Conservation (phyloP, 2,329 filamentous ascomycete species). For the Aspergillus pseudoviridinutans region DNA sequence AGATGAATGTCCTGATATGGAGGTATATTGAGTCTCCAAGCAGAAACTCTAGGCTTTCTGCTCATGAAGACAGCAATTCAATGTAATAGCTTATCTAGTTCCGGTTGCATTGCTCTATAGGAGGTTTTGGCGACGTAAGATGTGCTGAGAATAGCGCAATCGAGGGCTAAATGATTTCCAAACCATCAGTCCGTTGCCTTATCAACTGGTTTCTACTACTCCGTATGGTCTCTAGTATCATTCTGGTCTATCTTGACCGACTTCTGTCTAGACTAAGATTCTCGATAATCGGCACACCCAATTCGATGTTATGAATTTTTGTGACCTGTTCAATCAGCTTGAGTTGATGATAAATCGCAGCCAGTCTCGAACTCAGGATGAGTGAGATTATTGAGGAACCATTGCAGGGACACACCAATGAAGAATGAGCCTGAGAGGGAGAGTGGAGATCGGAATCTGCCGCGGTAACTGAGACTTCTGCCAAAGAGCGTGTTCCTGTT, state of each 20-base stretch:
- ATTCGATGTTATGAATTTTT: not conserved
- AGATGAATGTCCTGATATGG: not conserved
- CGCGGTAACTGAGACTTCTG: conserved; percentile 1
- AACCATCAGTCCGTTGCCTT: not conserved
- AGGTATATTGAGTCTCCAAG: not conserved
- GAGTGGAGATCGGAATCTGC: conserved; percentile 4
- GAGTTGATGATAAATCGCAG: not conserved
- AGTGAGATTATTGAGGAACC: not conserved
- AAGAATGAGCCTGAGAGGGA: not conserved
- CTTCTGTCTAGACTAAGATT: too few relatives aligned
- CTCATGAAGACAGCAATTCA: not conserved
- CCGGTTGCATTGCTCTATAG: not conserved
- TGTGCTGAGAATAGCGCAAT: too few relatives aligned
- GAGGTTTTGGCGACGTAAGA: too few relatives aligned
- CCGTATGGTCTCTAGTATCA: not conserved
- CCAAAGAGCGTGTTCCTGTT: conserved; percentile 23
- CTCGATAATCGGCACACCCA: not conserved
- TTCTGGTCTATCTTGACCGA: not conserved
- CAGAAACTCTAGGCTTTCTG: not conserved
- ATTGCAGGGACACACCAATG: conserved; percentile 2
- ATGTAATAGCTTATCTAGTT: not conserved
- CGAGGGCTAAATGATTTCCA: not conserved
- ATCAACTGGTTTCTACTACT: not conserved
- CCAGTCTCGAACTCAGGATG: not conserved
- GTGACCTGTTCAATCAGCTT: not conserved